A percentile compares a stretch with the other conserved stretches of the same genome.
These are phyloP conservation scores for Saturnispora sanitii DNA, from an alignment of 805 yeast genomes.

Conservation along the genomic window DNA sequence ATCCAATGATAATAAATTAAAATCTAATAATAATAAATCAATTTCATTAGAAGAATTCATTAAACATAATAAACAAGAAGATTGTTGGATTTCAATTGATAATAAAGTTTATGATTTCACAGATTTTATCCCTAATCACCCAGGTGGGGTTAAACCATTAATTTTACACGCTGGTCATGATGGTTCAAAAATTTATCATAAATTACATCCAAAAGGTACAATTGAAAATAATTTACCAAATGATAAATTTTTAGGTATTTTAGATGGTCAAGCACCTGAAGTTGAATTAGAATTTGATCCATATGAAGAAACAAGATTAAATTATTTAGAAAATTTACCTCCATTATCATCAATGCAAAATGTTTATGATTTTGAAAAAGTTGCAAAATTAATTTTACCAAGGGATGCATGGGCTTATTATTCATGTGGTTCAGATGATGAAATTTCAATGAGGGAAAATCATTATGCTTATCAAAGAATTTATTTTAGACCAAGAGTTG, in stretches of 20 bases:
- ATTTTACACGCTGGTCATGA: conserved; percentile 41
- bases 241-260: conserved; percentile 51
- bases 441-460: conserved; percentile 80
- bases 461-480: conserved; percentile 83
- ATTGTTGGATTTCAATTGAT: conserved; percentile 80
- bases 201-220: conserved; percentile 86
- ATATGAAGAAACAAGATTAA: conserved; percentile 35
- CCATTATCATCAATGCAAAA: conserved; percentile 62
- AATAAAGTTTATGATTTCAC: conserved; percentile 74
- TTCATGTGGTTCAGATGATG: conserved; percentile 89
- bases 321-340: conserved; percentile 46
- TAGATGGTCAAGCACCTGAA: conserved; percentile 28
- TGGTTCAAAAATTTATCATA: conserved; percentile 65
- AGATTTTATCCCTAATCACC: conserved; percentile 37
- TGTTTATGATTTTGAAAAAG: conserved; percentile 75
- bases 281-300: conserved; percentile 28
- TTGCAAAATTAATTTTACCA: conserved; percentile 72
- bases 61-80: conserved; percentile 47
- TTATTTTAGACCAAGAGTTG: conserved; percentile 74
- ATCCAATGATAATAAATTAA: background rate
- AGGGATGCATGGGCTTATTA: conserved; percentile 88
- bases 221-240: conserved; percentile 50
- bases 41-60: conserved; percentile 32
- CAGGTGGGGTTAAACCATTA: conserved; percentile 42
- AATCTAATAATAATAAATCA: background rate